phyloP scores from a whole-genome alignment of 805 yeast species.

The Cyberlindnera amylophila region DNA sequence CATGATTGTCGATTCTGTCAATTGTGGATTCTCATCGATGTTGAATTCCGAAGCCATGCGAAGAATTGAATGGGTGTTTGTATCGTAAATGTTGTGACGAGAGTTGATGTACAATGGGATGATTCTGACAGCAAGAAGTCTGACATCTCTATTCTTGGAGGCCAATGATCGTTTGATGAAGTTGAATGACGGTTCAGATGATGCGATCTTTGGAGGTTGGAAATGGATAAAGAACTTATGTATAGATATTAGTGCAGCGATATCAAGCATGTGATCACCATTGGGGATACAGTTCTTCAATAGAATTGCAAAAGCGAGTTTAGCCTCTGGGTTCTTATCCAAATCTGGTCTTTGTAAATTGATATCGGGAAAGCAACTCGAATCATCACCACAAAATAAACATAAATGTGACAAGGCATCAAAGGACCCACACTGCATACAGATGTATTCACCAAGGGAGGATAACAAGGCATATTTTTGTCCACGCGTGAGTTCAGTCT shows the following conservation, averaged over 20 bases:
- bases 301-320: slow-evolving; percentile 2
- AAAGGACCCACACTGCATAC: slow-evolving; percentile 32
- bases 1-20: slow-evolving; percentile 56
- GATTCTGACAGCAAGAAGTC: slow-evolving; percentile 49
- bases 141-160: slow-evolving; percentile 48
- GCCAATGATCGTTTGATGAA: slow-evolving; percentile 39
- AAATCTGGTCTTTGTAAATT: slow-evolving; percentile 31
- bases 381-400: slow-evolving; percentile 7
- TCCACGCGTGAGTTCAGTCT: not conserved
- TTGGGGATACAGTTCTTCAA: slow-evolving; percentile 1
- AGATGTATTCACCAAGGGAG: slow-evolving; percentile 38
- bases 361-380: slow-evolving; percentile 13
- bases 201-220: slow-evolving; percentile 41
- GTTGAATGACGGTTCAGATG: slow-evolving; percentile 32
- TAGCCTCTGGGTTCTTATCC: slow-evolving; percentile 5
- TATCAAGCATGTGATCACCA: slow-evolving; percentile 30
- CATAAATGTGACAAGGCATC: slow-evolving; percentile 16
- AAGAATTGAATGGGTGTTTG: slow-evolving; percentile 43
- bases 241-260: slow-evolving; percentile 43
- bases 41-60: slow-evolving; percentile 39
- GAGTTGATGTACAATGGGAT: slow-evolving; percentile 48
- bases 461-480: slow-evolving; percentile 27
- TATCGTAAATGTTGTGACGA: slow-evolving; percentile 37
- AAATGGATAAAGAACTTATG: slow-evolving; percentile 50
- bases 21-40: slow-evolving; percentile 33